These are phyloP conservation scores for Atkinsonella texensis DNA, from an alignment of 2,329 filamentous ascomycete genomes.

Conservation along the genomic window DNA sequence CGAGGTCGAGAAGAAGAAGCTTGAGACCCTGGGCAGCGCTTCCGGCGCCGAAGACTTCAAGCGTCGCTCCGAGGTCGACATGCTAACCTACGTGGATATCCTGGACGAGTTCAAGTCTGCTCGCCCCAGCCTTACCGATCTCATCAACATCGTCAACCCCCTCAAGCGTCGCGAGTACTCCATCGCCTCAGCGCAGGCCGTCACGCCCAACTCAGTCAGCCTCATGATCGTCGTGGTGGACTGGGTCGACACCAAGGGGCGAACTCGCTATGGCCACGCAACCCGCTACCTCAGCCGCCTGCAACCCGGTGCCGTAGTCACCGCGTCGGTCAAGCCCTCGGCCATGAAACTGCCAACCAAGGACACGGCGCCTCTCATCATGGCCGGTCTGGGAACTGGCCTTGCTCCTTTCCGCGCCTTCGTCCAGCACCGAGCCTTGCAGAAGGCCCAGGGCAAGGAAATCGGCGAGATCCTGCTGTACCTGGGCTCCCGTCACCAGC, in stretches of 20 bases:
- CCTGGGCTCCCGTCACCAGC: constrained; percentile 93
- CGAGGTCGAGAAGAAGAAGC: constrained; percentile 67
- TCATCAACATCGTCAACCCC: constrained; percentile 75
- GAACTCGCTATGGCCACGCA: constrained; percentile 83
- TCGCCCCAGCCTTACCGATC: constrained; percentile 76
- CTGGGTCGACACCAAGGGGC: constrained; percentile 83
- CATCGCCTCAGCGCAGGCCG: constrained; percentile 95
- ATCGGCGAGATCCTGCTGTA: constrained; percentile 91
- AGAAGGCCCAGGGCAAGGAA: constrained; percentile 92
- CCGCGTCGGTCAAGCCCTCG: constrained; percentile 90
- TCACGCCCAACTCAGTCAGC: constrained; percentile 77
- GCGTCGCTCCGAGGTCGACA: constrained; percentile 80
- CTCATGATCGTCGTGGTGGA: constrained; percentile 96
- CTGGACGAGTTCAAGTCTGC: constrained; percentile 84
- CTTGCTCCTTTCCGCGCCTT: constrained; percentile 99
- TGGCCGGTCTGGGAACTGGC: constrained; percentile 97
- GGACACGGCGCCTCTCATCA: constrained; percentile 88
- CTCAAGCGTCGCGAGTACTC: constrained; percentile 97
- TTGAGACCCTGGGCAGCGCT: constrained; percentile 62
- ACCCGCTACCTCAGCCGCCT: constrained; percentile 79
- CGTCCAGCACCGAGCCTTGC: constrained; percentile 93
- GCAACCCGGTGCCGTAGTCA: constrained; percentile 63
- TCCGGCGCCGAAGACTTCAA: constrained; percentile 88
- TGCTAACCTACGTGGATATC: constrained; percentile 80
- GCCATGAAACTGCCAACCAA: constrained; percentile 95